phyloP scores from a whole-genome alignment of 805 yeast genomes.

The Starmerella vitae region DNA sequence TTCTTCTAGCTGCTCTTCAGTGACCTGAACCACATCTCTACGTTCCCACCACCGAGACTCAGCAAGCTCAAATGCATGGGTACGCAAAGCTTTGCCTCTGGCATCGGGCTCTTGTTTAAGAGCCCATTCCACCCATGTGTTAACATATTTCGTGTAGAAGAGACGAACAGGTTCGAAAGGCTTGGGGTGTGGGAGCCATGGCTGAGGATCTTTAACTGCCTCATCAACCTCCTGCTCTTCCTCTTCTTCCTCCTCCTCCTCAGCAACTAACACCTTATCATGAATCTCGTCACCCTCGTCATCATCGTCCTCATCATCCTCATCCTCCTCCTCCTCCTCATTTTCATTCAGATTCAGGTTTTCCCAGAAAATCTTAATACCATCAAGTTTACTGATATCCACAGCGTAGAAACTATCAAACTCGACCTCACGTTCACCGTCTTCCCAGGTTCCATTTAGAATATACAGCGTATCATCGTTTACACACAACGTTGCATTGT shows the following conservation, averaged over 20 bases:
- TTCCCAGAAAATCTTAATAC: constrained; percentile 83
- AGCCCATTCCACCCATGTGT: constrained; percentile 84
- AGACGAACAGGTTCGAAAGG: constrained; percentile 75
- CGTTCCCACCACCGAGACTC: constrained; percentile 99
- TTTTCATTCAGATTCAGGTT: constrained; percentile 40
- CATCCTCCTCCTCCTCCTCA: constrained; percentile 34
- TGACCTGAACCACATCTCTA: constrained; percentile 76
- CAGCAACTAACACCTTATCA: constrained; percentile 29
- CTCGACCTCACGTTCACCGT: constrained; percentile 71
- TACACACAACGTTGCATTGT: constrained; percentile 74
- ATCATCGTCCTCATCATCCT: constrained; percentile 56
- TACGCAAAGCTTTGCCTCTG: constrained; percentile 80
- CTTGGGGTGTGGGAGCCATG: constrained; percentile 96
- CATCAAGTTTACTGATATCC: constrained; percentile 77
- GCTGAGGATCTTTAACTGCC: constrained; percentile 74
- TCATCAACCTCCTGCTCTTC: constrained; percentile 50
- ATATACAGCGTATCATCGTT: constrained; percentile 72
- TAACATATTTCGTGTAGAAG: constrained; percentile 77
- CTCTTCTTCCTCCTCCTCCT: constrained; percentile 47
- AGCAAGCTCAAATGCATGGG: constrained; percentile 76
- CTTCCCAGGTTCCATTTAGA: constrained; percentile 83
- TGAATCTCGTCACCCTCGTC: constrained; percentile 52
- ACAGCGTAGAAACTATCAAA: constrained; percentile 77
- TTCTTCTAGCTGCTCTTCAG: constrained; percentile 83
- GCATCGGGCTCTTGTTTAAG: constrained; percentile 72